Conservation (phyloP, 225 moss, liverwort and hornwort species). For the Marchantia paleacea region DNA sequence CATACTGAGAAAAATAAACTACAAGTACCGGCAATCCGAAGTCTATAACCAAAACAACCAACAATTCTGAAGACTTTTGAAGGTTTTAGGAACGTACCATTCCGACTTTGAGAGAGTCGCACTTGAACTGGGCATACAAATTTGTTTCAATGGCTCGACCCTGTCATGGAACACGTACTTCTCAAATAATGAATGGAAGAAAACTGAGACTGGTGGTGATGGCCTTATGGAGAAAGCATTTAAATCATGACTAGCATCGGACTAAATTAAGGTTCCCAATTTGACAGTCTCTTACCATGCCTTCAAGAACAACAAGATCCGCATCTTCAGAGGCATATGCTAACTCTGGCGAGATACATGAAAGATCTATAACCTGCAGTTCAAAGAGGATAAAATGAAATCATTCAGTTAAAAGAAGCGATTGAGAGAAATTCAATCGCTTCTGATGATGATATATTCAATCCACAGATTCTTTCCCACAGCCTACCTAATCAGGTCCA, state of each 20-base stretch:
- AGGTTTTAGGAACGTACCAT: slow-evolving; percentile 50
- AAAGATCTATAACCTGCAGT: slow-evolving; percentile 68
- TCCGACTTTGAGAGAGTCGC: slow-evolving; percentile 86
- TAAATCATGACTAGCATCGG: neutral
- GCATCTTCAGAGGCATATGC: slow-evolving; percentile 74
- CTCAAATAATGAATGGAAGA: neutral
- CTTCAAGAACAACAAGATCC: slow-evolving; percentile 75
- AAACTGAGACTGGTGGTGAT: neutral
- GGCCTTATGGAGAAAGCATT: neutral
- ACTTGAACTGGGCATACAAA: slow-evolving; percentile 81
- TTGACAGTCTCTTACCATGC: slow-evolving; percentile 54
- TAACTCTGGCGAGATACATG: slow-evolving; percentile 60
- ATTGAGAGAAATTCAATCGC: neutral
- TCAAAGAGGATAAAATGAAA: neutral
- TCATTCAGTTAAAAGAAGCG: neutral
- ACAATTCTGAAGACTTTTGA: neutral
- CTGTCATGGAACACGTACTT: slow-evolving; percentile 24
- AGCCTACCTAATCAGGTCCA: neutral
- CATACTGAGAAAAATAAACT: too few relatives aligned
- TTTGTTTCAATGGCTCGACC: slow-evolving; percentile 95
- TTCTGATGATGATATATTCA: neutral
- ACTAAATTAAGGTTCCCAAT: neutral
- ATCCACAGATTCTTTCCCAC: neutral
- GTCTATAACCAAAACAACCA: neutral
- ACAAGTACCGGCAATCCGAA: too few relatives aligned